Evolutionary conservation across 805 yeast genomes (phyloP).

Genomic region (Wilhelminamyces savonicus): DNA sequence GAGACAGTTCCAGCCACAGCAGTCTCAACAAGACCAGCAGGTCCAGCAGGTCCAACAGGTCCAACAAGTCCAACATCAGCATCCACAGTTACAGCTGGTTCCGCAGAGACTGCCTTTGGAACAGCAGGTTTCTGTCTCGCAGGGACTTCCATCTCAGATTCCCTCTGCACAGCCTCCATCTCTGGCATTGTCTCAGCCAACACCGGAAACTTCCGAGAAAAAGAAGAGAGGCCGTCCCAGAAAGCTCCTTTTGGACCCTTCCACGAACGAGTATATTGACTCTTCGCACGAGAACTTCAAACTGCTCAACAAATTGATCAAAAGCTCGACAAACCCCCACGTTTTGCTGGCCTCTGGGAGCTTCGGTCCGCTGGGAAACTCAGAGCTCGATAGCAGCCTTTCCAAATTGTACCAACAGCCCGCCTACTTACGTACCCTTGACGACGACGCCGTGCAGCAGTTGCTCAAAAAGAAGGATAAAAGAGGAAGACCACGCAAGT

Average conservation of each 20-base stretch:
- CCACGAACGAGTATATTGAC: constrained; percentile 36
- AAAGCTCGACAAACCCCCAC: constrained; percentile 9
- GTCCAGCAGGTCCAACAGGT: constrained; percentile 2
- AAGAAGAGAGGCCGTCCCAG: constrained; percentile 38
- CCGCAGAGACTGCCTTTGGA: too few relatives aligned
- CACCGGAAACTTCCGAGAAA: constrained; percentile 6
- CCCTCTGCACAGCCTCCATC: too few relatives aligned
- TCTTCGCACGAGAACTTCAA: constrained; percentile 37
- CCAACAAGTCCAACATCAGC: constrained; percentile 4
- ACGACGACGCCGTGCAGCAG: constrained; percentile 27
- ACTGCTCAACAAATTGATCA: constrained; percentile 26
- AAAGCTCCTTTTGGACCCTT: constrained; percentile 33
- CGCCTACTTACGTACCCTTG: constrained; percentile 20
- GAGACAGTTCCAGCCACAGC: too few relatives aligned
- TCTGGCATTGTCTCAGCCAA: too few relatives aligned
- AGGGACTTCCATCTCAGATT: too few relatives aligned
- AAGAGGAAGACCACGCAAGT: constrained; percentile 47
- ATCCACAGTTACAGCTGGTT: too few relatives aligned
- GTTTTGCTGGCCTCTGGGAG: too few relatives aligned
- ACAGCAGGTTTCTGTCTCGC: too few relatives aligned
- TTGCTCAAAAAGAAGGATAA: constrained; percentile 35
- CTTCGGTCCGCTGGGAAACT: background rate
- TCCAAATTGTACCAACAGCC: constrained; percentile 23
- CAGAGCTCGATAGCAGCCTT: constrained; percentile 2
- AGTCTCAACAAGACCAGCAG: constrained; percentile 8